Evolutionary conservation across 371 early-diverging fungal genomes (phyloP).

Genomic region (Haplosporangium sp.): DNA sequence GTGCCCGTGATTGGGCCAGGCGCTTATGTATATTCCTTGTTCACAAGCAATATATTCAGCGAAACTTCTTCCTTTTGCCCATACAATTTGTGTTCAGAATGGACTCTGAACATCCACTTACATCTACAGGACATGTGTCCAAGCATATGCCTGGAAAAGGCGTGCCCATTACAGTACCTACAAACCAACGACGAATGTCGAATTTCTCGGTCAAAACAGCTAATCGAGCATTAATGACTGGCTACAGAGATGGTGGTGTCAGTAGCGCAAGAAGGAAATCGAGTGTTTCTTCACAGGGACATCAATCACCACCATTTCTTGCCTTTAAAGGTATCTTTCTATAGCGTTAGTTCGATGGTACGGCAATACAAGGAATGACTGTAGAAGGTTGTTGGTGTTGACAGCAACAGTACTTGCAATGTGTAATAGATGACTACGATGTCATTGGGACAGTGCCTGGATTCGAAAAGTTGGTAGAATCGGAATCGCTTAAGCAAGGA

Average conservation of each 20-base stretch:
- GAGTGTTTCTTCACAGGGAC: constrained; percentile 31
- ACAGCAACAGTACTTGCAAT: neutral
- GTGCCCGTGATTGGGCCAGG: too few relatives aligned
- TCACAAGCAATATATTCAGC: too few relatives aligned
- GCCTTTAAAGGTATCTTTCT: constrained; percentile 24
- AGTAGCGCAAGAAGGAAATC: constrained; percentile 35
- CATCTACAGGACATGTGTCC: too few relatives aligned
- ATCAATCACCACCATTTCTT: constrained; percentile 35
- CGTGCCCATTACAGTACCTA: constrained; percentile 38
- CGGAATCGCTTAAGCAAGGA: constrained; percentile 28
- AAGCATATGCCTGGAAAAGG: constrained; percentile 34
- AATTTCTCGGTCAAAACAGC: constrained; percentile 43
- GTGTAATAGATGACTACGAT: constrained; percentile 38
- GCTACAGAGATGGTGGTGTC: constrained; percentile 39
- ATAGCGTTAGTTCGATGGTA: too few relatives aligned
- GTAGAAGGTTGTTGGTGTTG: too few relatives aligned
- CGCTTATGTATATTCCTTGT: neutral
- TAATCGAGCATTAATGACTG: constrained; percentile 45
- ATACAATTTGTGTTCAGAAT: constrained; percentile 18
- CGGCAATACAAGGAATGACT: too few relatives aligned
- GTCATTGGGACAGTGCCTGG: constrained; percentile 44
- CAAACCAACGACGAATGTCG: constrained; percentile 40
- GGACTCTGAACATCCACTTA: constrained; percentile 28
- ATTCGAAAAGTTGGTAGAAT: constrained; percentile 35
- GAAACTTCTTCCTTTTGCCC: too few relatives aligned